Base-by-base conservation (phyloP, 2,329 filamentous ascomycete genomes). In the Claviceps africana region DNA sequence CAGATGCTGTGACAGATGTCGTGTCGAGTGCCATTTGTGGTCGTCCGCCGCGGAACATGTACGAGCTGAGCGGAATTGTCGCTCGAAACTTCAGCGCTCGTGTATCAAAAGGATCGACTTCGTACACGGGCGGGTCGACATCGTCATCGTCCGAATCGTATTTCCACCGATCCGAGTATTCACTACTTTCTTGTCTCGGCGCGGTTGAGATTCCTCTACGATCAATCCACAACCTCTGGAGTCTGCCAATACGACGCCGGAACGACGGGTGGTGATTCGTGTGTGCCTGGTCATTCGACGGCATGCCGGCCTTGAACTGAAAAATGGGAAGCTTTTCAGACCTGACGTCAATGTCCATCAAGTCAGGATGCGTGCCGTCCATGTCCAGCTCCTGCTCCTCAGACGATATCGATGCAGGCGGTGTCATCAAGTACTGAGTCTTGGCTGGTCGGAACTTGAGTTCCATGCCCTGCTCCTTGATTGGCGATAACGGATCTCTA, bases 141-240 rank as follows among this genome's bases (percentile, higher is more conserved):
- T 94, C 88, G 57, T 91, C 88, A 55, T 89, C 87, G 60, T 95
- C 87, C 28, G 84, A 83, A 62, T 94, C 88, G 69, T 88, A 95
- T 69, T 89, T 94, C 78, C 86, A 95, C 55, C 83, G 79, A 63
- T 91, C 86, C 28, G 69, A 71, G 53, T 75, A 69, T 48, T 73
- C 64, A 25, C 67, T 65, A 45, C 65, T 61, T 40, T 76, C 68
- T 22, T 45, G 53, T 62, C 69, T 72, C 63, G 67, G 71, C 54
- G 72, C 70, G 50, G 72, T 76, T 44, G 66, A 56, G 63, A 88
- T 72, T 52, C 84, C 82, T 59, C 86, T 82, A 60, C 89, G 83
- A 68, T 97, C 93, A 58, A 97, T 88, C 78, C 89, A 88, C 58
- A 95, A 67, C 40, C 91, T 82, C 56, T 89, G 88, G 56, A 90